Evolutionary conservation across 2,329 filamentous ascomycete genomes (phyloP).

Genomic region (Xylogone sp.): DNA sequence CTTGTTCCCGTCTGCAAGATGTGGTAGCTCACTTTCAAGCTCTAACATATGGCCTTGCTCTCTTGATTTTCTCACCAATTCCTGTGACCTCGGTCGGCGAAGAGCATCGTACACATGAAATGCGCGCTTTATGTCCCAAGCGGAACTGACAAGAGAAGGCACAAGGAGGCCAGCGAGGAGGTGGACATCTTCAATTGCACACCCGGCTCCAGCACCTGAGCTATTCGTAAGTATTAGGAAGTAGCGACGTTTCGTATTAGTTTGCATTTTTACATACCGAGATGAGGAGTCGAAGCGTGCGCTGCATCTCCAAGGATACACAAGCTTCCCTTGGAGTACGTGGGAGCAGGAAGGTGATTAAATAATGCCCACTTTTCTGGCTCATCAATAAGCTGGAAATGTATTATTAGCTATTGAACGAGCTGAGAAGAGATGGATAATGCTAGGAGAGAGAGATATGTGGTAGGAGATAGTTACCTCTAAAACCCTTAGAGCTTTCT

Average conservation of each 20-base stretch:
- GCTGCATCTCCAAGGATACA: slow-evolving; percentile 54
- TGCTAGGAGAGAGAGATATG: neutral
- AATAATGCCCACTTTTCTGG: slow-evolving; percentile 54
- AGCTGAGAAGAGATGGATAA: neutral
- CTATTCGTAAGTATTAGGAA: neutral
- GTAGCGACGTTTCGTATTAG: neutral
- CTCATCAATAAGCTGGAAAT: slow-evolving; percentile 36
- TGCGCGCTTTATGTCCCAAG: slow-evolving; percentile 24
- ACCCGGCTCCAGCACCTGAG: slow-evolving; percentile 44
- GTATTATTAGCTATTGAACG: neutral
- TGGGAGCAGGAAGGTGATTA: slow-evolving; percentile 44
- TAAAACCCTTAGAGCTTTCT: slow-evolving; percentile 13
- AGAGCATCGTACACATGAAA: slow-evolving; percentile 35
- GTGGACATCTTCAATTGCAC: slow-evolving; percentile 52
- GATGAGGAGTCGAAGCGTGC: slow-evolving; percentile 51
- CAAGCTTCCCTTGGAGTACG: slow-evolving; percentile 39
- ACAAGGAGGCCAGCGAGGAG: slow-evolving; percentile 51
- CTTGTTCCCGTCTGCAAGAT: neutral
- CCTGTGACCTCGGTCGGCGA: slow-evolving; percentile 34
- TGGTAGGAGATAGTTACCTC: slow-evolving; percentile 10
- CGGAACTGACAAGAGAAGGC: slow-evolving; percentile 10
- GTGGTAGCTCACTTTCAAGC: slow-evolving; percentile 3
- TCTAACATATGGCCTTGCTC: slow-evolving; percentile 27
- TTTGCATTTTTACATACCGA: slow-evolving; percentile 29
- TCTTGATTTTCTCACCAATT: slow-evolving; percentile 34